Evolutionary conservation across 2,329 filamentous ascomycete genomes (phyloP).

Genomic region (Cytospora chrysosperma): DNA sequence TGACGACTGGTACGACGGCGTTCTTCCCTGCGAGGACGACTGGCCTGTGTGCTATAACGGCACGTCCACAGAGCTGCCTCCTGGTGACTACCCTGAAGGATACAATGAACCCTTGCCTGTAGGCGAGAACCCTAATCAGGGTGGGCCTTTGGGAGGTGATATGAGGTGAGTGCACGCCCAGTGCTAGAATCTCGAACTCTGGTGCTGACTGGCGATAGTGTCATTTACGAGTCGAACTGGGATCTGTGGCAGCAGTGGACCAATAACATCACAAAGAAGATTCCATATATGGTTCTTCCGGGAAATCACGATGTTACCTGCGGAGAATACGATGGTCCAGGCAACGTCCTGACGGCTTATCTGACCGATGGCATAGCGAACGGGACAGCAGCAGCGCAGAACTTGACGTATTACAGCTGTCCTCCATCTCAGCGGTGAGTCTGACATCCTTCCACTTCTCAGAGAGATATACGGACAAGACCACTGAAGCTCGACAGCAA

Average conservation of each 20-base stretch:
- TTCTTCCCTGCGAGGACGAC: conserved; percentile 45
- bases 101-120: conserved; percentile 45
- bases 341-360: conserved; percentile 46
- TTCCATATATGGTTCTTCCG: conserved; percentile 50
- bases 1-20: conserved; percentile 51
- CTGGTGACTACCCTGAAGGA: conserved; percentile 38
- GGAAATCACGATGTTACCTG: conserved; percentile 52
- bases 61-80: conserved; percentile 40
- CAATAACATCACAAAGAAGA: conserved; percentile 39
- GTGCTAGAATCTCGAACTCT: background rate
- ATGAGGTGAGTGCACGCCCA: conserved; percentile 34
- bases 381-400: conserved; percentile 36
- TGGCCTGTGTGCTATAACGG: conserved; percentile 55
- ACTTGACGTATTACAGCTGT: conserved; percentile 51
- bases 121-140: conserved; percentile 46
- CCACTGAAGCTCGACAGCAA: conserved; percentile 34
- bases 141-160: conserved; percentile 46
- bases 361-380: conserved; percentile 45
- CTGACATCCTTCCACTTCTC: background rate
- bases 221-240: conserved; percentile 51
- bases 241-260: conserved; percentile 53
- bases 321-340: conserved; percentile 47
- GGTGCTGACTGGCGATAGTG: conserved; percentile 16
- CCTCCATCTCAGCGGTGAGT: conserved; percentile 47
- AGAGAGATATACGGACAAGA: background rate